phyloP scores from a whole-genome alignment of 768 basidiomycete species.

The Neoboletus brunneissimus region DNA sequence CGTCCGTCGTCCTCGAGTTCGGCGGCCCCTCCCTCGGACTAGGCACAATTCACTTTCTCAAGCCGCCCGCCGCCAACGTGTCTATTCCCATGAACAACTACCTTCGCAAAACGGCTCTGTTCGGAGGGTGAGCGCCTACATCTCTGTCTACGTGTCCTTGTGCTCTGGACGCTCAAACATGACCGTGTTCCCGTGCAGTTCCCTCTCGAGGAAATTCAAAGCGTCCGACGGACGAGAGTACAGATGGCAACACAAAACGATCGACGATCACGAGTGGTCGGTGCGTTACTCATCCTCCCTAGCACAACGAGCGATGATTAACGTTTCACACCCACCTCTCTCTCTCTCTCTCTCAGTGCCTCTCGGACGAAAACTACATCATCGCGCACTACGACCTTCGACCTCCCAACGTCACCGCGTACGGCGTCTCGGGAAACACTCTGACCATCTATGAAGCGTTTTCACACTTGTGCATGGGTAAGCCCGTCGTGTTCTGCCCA shows the following conservation, averaged over 20 bases:
- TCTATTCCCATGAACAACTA: conserved; percentile 63
- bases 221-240: conserved; percentile 72
- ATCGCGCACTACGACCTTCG: conserved; percentile 68
- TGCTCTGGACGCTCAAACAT: background rate
- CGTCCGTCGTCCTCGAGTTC: conserved; percentile 61
- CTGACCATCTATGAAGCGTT: conserved; percentile 58
- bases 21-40: conserved; percentile 48
- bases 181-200: conserved; percentile 37
- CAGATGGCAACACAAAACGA: conserved; percentile 56
- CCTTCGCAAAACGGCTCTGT: conserved; percentile 59
- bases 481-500: conserved; percentile 13
- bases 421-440: conserved; percentile 60
- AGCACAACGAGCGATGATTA: conserved; percentile 1
- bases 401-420: conserved; percentile 51
- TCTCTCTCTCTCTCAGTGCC: conserved; percentile 41
- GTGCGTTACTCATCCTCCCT: conserved; percentile 42
- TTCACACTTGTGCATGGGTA: conserved; percentile 52
- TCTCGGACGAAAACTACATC: conserved; percentile 49
- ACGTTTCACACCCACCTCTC: too few species aligned
- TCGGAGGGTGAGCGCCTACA: conserved; percentile 53
- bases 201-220: conserved; percentile 63
- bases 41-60: conserved; percentile 56
- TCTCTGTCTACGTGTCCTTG: background rate
- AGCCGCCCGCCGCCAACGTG: conserved; percentile 35
- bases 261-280: conserved; percentile 69